phyloP scores from a whole-genome alignment of 495 filamentous ascomycete species.

The Symbiotaphrina buchneri region DNA sequence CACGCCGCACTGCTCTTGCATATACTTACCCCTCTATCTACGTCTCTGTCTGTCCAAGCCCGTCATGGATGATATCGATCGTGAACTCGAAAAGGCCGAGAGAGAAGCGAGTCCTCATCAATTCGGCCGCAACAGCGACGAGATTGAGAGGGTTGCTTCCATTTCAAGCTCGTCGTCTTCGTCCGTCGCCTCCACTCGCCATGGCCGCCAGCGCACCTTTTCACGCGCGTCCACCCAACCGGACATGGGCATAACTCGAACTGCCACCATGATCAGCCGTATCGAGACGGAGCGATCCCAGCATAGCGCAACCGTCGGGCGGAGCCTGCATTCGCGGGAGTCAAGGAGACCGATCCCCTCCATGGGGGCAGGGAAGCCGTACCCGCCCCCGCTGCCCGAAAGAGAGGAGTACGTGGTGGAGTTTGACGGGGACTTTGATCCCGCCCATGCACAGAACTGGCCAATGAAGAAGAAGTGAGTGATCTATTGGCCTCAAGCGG shows the following conservation, averaged over 20 bases:
- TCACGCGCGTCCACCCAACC: constrained; percentile 36
- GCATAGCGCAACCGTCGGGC: constrained; percentile 54
- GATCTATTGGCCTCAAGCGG: not conserved
- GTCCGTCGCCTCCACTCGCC: constrained; percentile 5
- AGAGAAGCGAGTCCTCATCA: constrained; percentile 8
- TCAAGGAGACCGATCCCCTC: constrained; percentile 31
- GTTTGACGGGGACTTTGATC: constrained; percentile 60
- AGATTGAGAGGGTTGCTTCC: not conserved
- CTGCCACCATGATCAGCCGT: constrained; percentile 51
- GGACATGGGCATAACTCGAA: constrained; percentile 19
- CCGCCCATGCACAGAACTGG: constrained; percentile 72
- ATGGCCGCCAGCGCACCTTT: constrained; percentile 15
- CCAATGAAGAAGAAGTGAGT: constrained; percentile 49
- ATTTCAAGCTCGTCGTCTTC: constrained; percentile 10
- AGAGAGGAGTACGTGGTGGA: constrained; percentile 75
- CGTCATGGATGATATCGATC: constrained; percentile 15
- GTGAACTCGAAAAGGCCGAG: constrained; percentile 17
- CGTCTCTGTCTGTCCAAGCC: too few relatives aligned
- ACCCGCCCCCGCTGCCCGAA: constrained; percentile 47
- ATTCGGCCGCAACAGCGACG: constrained; percentile 6
- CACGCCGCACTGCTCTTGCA: too few relatives aligned
- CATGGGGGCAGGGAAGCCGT: constrained; percentile 55
- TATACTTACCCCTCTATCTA: too few relatives aligned
- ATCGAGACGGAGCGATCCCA: constrained; percentile 56
- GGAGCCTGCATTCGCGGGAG: constrained; percentile 22